Percentiles rank a stretch among this genome's conserved stretches.
These are phyloP conservation scores for Leccinum incarnatum DNA, from an alignment of 768 basidiomycete genomes.

Conservation along the genomic window DNA sequence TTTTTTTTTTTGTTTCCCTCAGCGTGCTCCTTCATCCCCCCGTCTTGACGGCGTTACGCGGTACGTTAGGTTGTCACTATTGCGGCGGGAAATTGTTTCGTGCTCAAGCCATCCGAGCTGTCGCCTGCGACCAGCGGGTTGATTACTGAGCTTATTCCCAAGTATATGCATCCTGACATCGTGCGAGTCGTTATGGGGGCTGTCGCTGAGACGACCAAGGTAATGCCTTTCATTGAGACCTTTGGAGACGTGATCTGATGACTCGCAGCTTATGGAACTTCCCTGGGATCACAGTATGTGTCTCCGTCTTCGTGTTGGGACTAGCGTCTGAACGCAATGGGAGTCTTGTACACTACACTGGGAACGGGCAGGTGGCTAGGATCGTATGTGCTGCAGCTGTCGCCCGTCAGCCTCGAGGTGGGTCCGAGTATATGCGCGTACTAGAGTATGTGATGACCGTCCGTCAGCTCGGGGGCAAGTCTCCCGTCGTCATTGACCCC, in stretches of 20 bases:
- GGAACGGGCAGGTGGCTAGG: conserved; percentile 55
- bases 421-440: conserved; percentile 5
- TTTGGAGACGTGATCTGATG: background rate
- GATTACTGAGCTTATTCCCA: conserved; percentile 63
- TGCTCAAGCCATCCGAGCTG: conserved; percentile 77
- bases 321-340: background rate
- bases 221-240: conserved; percentile 7
- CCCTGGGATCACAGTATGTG: conserved; percentile 59
- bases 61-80: conserved; percentile 58
- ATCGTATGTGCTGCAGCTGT: conserved; percentile 75
- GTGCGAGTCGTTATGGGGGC: conserved; percentile 72
- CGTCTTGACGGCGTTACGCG: background rate
- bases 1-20: no score
- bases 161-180: conserved; percentile 70
- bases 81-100: conserved; percentile 70
- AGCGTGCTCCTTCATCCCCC: no score
- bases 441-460: background rate
- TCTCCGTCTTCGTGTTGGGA: background rate
- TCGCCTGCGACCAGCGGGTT: conserved; percentile 54
- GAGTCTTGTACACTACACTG: conserved; percentile 50
- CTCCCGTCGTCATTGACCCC: conserved; percentile 75
- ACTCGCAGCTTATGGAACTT: conserved; percentile 60
- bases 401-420: conserved; percentile 62
- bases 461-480: conserved; percentile 65
- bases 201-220: conserved; percentile 60